Percentiles rank a stretch among this genome's conserved stretches.
Evolutionary conservation across 2,329 filamentous ascomycete genomes (phyloP).

Genomic region (Penicillium nordicum): DNA sequence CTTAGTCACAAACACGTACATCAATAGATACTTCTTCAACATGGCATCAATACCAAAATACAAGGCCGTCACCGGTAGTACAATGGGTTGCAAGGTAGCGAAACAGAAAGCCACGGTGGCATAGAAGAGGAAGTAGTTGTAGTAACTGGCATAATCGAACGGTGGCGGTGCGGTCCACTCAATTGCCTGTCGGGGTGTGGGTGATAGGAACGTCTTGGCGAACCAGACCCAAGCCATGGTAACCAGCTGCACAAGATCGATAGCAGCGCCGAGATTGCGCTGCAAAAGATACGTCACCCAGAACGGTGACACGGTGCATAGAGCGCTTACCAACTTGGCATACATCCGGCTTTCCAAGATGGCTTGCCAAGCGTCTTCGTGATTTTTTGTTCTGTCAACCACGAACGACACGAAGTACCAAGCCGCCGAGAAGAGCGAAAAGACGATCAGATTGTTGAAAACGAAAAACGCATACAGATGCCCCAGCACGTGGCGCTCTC

Average conservation of each 20-base stretch:
- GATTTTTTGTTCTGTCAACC: conserved; percentile 55
- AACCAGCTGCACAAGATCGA: conserved; percentile 87
- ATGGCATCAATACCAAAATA: conserved; percentile 87
- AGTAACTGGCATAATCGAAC: conserved; percentile 95
- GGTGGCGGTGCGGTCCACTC: conserved; percentile 86
- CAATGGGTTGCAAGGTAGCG: conserved; percentile 78
- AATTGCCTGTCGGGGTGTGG: conserved; percentile 86
- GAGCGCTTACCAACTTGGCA: conserved; percentile 62
- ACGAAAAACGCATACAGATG: conserved; percentile 95
- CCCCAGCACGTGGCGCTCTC: conserved; percentile 84
- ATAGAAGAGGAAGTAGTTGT: conserved; percentile 97
- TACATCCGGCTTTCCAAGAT: conserved; percentile 64
- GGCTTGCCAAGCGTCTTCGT: conserved; percentile 64
- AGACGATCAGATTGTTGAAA: conserved; percentile 94
- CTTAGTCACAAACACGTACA: conserved; percentile 96
- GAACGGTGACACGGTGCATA: conserved; percentile 81
- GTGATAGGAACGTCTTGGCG: conserved; percentile 76
- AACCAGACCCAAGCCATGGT: conserved; percentile 81
- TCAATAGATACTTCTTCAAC: conserved; percentile 89
- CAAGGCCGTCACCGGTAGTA: conserved; percentile 78
- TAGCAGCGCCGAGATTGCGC: conserved; percentile 86
- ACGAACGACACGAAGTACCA: conserved; percentile 71
- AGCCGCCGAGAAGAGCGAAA: conserved; percentile 82
- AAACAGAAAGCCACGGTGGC: conserved; percentile 84
- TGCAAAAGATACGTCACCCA: conserved; percentile 94